phyloP scores from a whole-genome alignment of 2,329 filamentous ascomycete species.

The Sporothrix luriei region DNA sequence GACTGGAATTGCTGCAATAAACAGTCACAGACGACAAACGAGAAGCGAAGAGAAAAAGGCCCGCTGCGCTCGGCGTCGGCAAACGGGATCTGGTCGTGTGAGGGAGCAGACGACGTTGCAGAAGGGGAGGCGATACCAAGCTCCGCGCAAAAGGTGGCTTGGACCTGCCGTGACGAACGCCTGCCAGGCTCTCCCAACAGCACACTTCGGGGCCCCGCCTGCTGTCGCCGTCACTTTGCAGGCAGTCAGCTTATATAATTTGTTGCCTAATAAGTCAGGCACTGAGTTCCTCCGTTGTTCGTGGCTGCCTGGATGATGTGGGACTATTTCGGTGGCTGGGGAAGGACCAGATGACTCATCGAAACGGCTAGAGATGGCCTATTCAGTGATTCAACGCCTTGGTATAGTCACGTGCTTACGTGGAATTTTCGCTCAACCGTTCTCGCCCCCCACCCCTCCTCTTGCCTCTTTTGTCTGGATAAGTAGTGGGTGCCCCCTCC shows the following conservation, averaged over 20 bases:
- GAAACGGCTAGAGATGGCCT: not conserved
- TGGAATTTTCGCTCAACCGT: constrained; percentile 27
- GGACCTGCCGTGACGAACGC: constrained; percentile 20
- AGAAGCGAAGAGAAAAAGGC: not conserved
- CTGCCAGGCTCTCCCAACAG: constrained; percentile 12
- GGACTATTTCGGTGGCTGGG: not conserved
- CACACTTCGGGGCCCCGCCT: not conserved
- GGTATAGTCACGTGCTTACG: constrained; percentile 30
- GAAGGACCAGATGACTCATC: constrained; percentile 23
- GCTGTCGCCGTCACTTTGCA: not conserved
- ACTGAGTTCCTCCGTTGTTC: not conserved
- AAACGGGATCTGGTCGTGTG: constrained; percentile 17
- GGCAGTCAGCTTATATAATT: constrained; percentile 7
- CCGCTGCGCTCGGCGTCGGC: constrained; percentile 11
- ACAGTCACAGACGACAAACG: constrained; percentile 16
- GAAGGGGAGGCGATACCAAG: constrained; percentile 23
- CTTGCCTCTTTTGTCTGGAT: constrained; percentile 24
- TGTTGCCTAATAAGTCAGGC: constrained; percentile 5
- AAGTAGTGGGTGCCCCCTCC: not conserved
- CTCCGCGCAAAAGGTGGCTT: constrained; percentile 21
- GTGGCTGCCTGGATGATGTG: constrained; percentile 18
- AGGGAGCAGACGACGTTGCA: not conserved
- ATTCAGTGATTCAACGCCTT: constrained; percentile 10
- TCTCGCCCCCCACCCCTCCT: not conserved
- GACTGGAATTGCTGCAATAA: constrained; percentile 1